Evolutionary conservation across 768 basidiomycete species (phyloP).

Genomic region (Plicaturopsis crispa): DNA sequence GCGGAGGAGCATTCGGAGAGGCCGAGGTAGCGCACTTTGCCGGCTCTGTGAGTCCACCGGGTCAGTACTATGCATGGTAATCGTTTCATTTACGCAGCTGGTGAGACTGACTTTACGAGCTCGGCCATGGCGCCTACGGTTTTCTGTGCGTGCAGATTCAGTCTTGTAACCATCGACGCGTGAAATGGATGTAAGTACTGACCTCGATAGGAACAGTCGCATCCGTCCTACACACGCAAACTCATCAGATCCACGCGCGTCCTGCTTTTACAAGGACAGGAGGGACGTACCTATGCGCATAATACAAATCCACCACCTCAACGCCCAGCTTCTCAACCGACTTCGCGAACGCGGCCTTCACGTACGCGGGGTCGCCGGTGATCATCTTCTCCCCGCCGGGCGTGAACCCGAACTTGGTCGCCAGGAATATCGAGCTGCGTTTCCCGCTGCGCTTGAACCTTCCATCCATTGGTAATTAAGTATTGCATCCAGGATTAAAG

Average conservation of each 20-base stretch:
- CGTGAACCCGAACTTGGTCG: constrained; percentile 36
- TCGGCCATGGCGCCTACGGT: constrained; percentile 44
- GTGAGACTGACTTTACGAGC: constrained; percentile 35
- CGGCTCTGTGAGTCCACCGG: constrained; percentile 22
- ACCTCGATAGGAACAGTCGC: constrained; percentile 38
- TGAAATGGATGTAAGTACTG: constrained; percentile 11
- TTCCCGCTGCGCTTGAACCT: constrained; percentile 33
- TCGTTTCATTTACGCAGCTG: constrained; percentile 15
- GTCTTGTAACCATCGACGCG: neutral
- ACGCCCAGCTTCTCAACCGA: constrained; percentile 24
- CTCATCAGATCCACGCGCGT: too few relatives aligned
- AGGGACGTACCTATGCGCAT: too few relatives aligned
- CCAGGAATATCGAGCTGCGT: constrained; percentile 36
- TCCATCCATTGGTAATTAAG: too few relatives aligned
- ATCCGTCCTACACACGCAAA: constrained; percentile 43
- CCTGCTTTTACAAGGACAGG: too few relatives aligned
- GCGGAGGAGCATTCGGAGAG: constrained; percentile 41
- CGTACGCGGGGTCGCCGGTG: constrained; percentile 25
- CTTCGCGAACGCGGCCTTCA: constrained; percentile 17
- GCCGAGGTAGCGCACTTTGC: constrained; percentile 42
- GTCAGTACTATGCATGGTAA: too few relatives aligned
- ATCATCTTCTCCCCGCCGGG: constrained; percentile 20
- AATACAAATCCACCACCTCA: constrained; percentile 23
- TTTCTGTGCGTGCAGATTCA: constrained; percentile 12
- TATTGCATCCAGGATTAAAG: too few relatives aligned